Percentiles rank a stretch among this genome's conserved stretches.
phyloP scores from a whole-genome alignment of 805 yeast genomes.

The Barnettozyma wickerhamii region DNA sequence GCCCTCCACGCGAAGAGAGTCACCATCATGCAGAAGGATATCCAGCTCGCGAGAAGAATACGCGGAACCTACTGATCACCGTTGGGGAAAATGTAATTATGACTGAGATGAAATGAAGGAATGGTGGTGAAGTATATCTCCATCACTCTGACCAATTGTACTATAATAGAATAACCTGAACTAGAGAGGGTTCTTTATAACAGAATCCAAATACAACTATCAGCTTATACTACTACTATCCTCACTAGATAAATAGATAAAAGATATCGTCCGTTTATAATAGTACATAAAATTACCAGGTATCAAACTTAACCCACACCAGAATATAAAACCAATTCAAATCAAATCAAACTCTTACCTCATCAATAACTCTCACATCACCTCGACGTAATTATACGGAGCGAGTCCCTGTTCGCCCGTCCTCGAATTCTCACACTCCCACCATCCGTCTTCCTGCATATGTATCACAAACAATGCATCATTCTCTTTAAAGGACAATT shows the following conservation, averaged over 20 bases:
- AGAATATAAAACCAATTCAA: not conserved
- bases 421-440: slow-evolving; percentile 58
- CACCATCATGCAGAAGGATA: slow-evolving; percentile 82
- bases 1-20: slow-evolving; percentile 80
- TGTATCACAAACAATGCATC: slow-evolving; percentile 49
- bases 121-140: too few species aligned
- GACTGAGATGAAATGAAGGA: too few species aligned
- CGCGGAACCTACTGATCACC: slow-evolving; percentile 47
- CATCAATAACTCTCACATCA: slow-evolving; percentile 8
- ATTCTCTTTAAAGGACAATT: slow-evolving; percentile 53
- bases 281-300: not conserved
- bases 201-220: too few species aligned
- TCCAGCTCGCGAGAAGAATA: slow-evolving; percentile 73
- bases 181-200: too few species aligned
- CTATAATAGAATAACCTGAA: too few species aligned
- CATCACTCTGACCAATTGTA: too few species aligned
- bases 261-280: not conserved
- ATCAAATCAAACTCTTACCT: not conserved
- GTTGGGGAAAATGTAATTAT: too few species aligned
- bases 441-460: slow-evolving; percentile 71
- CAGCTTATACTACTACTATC: too few species aligned
- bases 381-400: slow-evolving; percentile 52
- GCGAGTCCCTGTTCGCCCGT: slow-evolving; percentile 45
- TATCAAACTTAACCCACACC: not conserved
- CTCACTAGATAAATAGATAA: too few species aligned